phyloP scores from a whole-genome alignment of 331 rosid genomes.

The Quercus phellos region DNA sequence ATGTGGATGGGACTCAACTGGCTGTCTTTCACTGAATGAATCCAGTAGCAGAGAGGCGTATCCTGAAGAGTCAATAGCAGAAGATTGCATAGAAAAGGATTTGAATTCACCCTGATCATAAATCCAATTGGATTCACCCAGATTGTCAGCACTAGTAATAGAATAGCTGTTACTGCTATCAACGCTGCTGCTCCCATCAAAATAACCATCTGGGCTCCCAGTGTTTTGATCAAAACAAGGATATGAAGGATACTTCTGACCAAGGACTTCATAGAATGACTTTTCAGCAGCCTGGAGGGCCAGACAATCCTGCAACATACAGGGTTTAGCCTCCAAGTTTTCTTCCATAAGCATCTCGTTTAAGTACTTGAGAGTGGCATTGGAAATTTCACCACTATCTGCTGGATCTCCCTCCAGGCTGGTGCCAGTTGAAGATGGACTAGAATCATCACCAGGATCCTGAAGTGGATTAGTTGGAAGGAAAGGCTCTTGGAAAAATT shows the following conservation, averaged over 20 bases:
- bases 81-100: constrained; percentile 4
- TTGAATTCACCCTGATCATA: constrained; percentile 12
- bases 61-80: constrained; percentile 12
- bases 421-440: constrained; percentile 27
- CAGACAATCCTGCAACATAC: constrained; percentile 63
- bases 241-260: constrained; percentile 38
- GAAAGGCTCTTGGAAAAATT: constrained; percentile 11
- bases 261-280: constrained; percentile 67
- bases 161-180: constrained; percentile 27
- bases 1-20: constrained; percentile 19
- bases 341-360: constrained; percentile 78
- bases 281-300: constrained; percentile 84
- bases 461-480: constrained; percentile 26
- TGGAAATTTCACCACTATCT: constrained; percentile 30
- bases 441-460: constrained; percentile 21
- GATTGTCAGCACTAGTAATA: constrained; percentile 14
- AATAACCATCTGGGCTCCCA: constrained; percentile 30
- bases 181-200: constrained; percentile 6
- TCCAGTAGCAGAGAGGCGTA: constrained; percentile 11
- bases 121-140: constrained; percentile 25
- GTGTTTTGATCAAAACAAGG: neutral
- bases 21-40: constrained; percentile 17
- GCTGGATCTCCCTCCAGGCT: constrained; percentile 34
- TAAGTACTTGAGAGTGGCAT: constrained; percentile 49
- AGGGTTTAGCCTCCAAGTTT: constrained; percentile 50